phyloP scores from a whole-genome alignment of 148 eudicot genomes.

The Chenopodium berlandieri region DNA sequence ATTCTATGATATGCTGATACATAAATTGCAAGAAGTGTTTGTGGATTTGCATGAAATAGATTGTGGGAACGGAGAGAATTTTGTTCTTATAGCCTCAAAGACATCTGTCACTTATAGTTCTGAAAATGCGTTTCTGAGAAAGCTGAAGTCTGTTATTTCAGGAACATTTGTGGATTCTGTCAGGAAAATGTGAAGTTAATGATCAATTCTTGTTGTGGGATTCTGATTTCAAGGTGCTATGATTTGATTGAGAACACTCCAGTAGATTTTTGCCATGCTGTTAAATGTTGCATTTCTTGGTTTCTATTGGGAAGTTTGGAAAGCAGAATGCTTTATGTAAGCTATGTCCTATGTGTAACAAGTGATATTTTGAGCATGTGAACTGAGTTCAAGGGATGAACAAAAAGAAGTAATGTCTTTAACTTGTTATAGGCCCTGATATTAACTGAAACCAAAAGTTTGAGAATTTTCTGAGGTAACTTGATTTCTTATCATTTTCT shows the following conservation, averaged over 20 bases:
- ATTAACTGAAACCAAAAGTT: not conserved
- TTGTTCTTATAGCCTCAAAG: constrained; percentile 57
- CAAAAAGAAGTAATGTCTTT: not conserved
- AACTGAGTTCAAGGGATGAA: not conserved
- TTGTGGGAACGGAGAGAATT: constrained; percentile 64
- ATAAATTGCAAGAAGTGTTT: constrained; percentile 39
- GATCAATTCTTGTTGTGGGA: not conserved
- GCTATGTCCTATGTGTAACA: not conserved
- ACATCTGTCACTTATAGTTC: constrained; percentile 16
- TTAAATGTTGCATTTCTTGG: no score
- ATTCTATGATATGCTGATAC: constrained; percentile 47
- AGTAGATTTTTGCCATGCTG: not conserved
- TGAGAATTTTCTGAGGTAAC: constrained; percentile 6
- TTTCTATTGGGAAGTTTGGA: not conserved
- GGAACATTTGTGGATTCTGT: constrained; percentile 43
- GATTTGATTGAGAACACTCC: not conserved
- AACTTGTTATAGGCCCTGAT: not conserved
- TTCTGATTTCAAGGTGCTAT: constrained; percentile 4
- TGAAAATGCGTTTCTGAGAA: constrained; percentile 36
- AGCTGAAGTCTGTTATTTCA: constrained; percentile 50
- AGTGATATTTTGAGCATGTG: not conserved
- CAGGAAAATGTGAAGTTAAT: constrained; percentile 38
- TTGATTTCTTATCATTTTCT: not conserved
- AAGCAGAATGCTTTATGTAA: not conserved
- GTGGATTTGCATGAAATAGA: constrained; percentile 61